phyloP scores from a whole-genome alignment of 768 basidiomycete species.

The Kockovaella imperatae region DNA sequence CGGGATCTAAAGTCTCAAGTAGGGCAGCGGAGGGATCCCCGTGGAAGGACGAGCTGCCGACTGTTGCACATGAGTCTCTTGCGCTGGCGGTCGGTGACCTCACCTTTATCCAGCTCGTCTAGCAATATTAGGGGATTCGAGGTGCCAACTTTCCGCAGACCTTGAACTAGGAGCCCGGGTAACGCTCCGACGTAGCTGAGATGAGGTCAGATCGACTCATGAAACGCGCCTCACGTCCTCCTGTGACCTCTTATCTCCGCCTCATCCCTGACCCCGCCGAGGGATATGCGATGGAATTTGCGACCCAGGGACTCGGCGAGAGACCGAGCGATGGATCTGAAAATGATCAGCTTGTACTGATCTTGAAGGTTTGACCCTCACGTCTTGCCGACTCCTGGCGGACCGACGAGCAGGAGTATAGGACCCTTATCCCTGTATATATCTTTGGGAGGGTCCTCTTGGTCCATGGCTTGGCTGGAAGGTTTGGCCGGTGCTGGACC shows the following conservation, averaged over 20 bases:
- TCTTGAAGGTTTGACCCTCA: neutral
- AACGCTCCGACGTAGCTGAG: slow-evolving; percentile 52
- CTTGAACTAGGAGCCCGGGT: slow-evolving; percentile 61
- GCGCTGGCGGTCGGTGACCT: neutral
- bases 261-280: slow-evolving; percentile 89
- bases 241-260: slow-evolving; percentile 71
- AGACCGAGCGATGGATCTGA: slow-evolving; percentile 67
- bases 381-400: slow-evolving; percentile 86
- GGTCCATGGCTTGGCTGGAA: neutral
- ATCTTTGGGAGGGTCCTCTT: slow-evolving; percentile 22
- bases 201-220: neutral
- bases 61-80: slow-evolving; percentile 1
- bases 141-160: slow-evolving; percentile 72
- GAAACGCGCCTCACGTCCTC: slow-evolving; percentile 52
- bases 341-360: neutral
- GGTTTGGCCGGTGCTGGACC: slow-evolving; percentile 4
- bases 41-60: slow-evolving; percentile 59
- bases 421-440: slow-evolving; percentile 46
- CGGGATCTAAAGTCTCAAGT: slow-evolving; percentile 86
- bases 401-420: slow-evolving; percentile 60
- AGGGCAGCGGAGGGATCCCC: slow-evolving; percentile 87
- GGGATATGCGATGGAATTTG: slow-evolving; percentile 84
- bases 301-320: slow-evolving; percentile 73
- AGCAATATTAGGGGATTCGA: slow-evolving; percentile 68
- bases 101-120: slow-evolving; percentile 82